Evolutionary conservation across 306 rosid genomes (phyloP), one percentile per base, ranked within the genome.

Genomic region (Mimosa pudica): DNA sequence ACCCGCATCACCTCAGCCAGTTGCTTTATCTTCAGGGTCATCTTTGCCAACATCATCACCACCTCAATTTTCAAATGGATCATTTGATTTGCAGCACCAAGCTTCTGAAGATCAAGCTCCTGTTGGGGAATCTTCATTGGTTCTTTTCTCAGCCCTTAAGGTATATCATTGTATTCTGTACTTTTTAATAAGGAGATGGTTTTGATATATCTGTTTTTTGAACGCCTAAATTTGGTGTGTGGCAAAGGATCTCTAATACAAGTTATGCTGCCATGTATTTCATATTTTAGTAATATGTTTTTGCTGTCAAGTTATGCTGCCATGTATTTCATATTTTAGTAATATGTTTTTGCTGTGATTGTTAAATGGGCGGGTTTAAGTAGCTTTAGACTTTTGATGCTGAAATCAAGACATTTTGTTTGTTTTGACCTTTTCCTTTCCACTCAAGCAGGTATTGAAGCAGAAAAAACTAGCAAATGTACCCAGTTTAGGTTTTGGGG

Each of bases 401-500:
- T 62, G 42, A 9, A 30, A n/a, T 58, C 35, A 44, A 77, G 32
- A 33, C 45, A 10, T 46, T 72, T 62, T 52, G 18, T 61, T 24
- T 8, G 48, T 73, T 62, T 82, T 79, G 63, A 81, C 45, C 51
- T 52, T 89, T 18, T 76, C 76, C 64, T 58, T 60, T 48, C 35
- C 32, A n/a, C 84, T 73, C 36, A 51, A 80, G 66, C 82, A 96
- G 99, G 88, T 93, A 65, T 82, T 91, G 85, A 96, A 93, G 85
- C 90, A 83, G 83, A 96, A 93, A 90, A 96, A 96, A 85, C 96
- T 84, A 75, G 92, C 93, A 68, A 96, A 96, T 71, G 93, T 90
- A 42, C 99, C 97, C 47, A 93, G 98, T 91, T 84, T 96, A 90
- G 97, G 99, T 85, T 93, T 96, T 81, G 99, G 99, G 88, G 99